These are phyloP conservation scores for Vitis hybrid DNA, from an alignment of 177 flowering plant species.

Conservation along the genomic window DNA sequence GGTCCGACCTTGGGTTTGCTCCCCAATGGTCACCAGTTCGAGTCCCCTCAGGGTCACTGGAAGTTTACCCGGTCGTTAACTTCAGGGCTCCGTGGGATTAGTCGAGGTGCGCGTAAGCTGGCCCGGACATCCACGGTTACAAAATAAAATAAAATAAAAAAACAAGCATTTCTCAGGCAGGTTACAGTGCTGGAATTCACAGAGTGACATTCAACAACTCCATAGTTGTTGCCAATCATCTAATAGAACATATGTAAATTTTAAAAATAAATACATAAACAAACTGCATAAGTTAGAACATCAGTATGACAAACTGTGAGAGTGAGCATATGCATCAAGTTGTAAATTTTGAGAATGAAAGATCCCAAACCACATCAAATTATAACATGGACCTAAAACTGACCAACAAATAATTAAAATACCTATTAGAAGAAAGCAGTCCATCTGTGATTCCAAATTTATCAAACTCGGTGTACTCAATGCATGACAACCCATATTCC, in stretches of 20 bases:
- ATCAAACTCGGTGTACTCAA: constrained; percentile 96
- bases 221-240: too few species aligned
- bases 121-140: too few species aligned
- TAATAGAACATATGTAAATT: background rate
- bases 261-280: background rate
- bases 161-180: too few species aligned
- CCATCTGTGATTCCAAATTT: constrained; percentile 65
- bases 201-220: too few species aligned
- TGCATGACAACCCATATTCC: constrained; percentile 92
- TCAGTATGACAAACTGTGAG: background rate
- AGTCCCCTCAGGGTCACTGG: too few species aligned
- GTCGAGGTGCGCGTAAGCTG: too few species aligned
- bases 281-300: background rate
- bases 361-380: background rate
- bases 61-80: too few species aligned
- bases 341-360: background rate
- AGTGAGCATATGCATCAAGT: background rate
- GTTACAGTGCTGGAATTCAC: too few species aligned
- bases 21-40: too few species aligned
- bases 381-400: background rate
- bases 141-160: too few species aligned
- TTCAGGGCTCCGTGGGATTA: too few species aligned
- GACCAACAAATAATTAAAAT: constrained; percentile 5
- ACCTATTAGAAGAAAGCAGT: constrained; percentile 49
- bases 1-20: too few species aligned